Evolutionary conservation across 306 rosid genomes (phyloP).

Genomic region (Trichosanthes truncata): DNA sequence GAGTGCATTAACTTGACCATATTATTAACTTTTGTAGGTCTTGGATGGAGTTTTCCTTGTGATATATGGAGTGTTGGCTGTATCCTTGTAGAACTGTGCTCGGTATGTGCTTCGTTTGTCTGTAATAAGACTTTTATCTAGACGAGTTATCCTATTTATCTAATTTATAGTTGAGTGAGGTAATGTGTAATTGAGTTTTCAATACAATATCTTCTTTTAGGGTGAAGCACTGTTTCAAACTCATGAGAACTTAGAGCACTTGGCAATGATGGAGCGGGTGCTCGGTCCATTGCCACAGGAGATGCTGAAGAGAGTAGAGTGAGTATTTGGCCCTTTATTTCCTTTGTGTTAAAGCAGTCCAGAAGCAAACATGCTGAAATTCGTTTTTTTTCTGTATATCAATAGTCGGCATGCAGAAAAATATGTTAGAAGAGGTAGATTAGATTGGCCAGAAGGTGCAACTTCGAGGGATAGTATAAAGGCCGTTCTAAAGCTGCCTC

Average conservation of each 20-base stretch:
- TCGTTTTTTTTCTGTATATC: background rate
- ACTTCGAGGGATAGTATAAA: slow-evolving; percentile 79
- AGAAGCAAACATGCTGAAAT: background rate
- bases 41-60: slow-evolving; percentile 92
- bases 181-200: background rate
- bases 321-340: slow-evolving; percentile 9
- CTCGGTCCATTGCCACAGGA: slow-evolving; percentile 65
- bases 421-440: slow-evolving; percentile 73
- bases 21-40: slow-evolving; percentile 29
- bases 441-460: slow-evolving; percentile 95
- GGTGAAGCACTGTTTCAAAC: slow-evolving; percentile 98
- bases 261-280: slow-evolving; percentile 96
- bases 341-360: no score
- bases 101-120: slow-evolving; percentile 25
- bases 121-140: background rate
- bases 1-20: background rate
- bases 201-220: slow-evolving; percentile 12
- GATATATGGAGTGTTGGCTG: slow-evolving; percentile 98
- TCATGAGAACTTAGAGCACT: slow-evolving; percentile 91
- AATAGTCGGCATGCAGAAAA: slow-evolving; percentile 79
- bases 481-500: slow-evolving; percentile 72
- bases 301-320: slow-evolving; percentile 69
- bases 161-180: background rate
- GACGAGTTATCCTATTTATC: background rate
- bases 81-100: slow-evolving; percentile 85